phyloP scores from a whole-genome alignment of 2,329 filamentous ascomycete genomes.

The Fusarium abutilonis region DNA sequence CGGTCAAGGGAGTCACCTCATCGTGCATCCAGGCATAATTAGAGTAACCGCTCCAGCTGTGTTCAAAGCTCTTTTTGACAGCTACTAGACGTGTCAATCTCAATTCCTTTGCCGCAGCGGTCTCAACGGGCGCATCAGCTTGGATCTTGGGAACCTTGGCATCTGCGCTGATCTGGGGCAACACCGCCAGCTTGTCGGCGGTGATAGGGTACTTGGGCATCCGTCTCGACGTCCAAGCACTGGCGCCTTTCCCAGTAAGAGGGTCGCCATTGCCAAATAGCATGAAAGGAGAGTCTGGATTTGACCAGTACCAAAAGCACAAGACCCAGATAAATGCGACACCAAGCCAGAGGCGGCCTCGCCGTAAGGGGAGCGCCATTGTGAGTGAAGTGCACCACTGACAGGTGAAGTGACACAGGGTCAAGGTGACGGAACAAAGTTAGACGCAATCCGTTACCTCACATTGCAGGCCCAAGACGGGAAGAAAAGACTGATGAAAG shows the following conservation, averaged over 20 bases:
- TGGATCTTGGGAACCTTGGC: slow-evolving; percentile 45
- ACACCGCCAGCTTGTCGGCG: slow-evolving; percentile 35
- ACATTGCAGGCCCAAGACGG: slow-evolving; percentile 35
- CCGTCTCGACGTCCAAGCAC: slow-evolving; percentile 37
- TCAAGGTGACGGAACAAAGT: slow-evolving; percentile 17
- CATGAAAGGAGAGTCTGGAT: slow-evolving; percentile 25
- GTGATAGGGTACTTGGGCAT: slow-evolving; percentile 40
- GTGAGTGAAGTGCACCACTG: slow-evolving; percentile 13
- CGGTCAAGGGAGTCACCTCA: slow-evolving; percentile 67
- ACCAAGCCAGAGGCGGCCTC: slow-evolving; percentile 42
- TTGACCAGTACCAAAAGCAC: slow-evolving; percentile 43
- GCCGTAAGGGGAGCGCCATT: slow-evolving; percentile 37
- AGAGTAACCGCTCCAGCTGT: slow-evolving; percentile 69
- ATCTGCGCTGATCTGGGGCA: slow-evolving; percentile 49
- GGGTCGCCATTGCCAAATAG: slow-evolving; percentile 36
- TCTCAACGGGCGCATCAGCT: slow-evolving; percentile 48
- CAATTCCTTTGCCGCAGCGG: slow-evolving; percentile 45
- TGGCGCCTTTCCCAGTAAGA: slow-evolving; percentile 38
- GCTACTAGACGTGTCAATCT: slow-evolving; percentile 52
- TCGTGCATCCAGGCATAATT: slow-evolving; percentile 70
- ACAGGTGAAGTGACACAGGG: slow-evolving; percentile 8
- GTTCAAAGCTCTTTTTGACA: slow-evolving; percentile 62
- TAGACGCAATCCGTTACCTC: slow-evolving; percentile 21
- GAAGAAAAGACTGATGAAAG: neutral
- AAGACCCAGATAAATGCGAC: slow-evolving; percentile 39